A percentile compares a stretch with the other conserved stretches of the same genome.
phyloP scores from a whole-genome alignment of 345 rosid species.

The Kernera saxatilis region DNA sequence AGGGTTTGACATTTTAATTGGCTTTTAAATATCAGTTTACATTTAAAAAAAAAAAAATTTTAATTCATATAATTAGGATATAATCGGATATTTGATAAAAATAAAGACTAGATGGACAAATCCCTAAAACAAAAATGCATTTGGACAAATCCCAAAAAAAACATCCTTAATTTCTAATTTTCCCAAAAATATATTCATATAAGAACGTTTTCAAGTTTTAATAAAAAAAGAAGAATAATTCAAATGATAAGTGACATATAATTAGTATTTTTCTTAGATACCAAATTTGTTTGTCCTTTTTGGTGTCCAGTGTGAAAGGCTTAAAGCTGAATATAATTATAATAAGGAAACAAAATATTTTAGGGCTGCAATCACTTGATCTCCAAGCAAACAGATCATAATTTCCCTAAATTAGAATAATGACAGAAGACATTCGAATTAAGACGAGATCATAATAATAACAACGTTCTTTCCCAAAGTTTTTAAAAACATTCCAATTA shows the following conservation, averaged over 20 bases:
- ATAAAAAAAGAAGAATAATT: neutral
- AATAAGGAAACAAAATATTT: neutral
- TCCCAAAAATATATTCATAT: neutral
- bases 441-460: neutral
- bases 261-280: too few relatives aligned
- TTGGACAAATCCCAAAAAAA: too few relatives aligned
- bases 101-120: too few relatives aligned
- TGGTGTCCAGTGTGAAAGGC: neutral
- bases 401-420: neutral
- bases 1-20: too few relatives aligned
- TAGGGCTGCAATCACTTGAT: constrained; percentile 22
- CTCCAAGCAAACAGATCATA: constrained; percentile 23
- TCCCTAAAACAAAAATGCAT: too few relatives aligned
- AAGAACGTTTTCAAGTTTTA: neutral
- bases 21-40: too few relatives aligned
- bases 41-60: too few relatives aligned
- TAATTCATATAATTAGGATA: too few relatives aligned
- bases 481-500: neutral
- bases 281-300: neutral
- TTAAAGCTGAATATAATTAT: neutral
- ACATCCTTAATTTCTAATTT: too few relatives aligned
- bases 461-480: neutral
- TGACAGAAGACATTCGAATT: neutral
- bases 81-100: too few relatives aligned
- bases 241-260: neutral